These are phyloP conservation scores for Ophiocordyceps unilateralis DNA, from an alignment of 2,329 filamentous ascomycete species.

Conservation along the genomic window DNA sequence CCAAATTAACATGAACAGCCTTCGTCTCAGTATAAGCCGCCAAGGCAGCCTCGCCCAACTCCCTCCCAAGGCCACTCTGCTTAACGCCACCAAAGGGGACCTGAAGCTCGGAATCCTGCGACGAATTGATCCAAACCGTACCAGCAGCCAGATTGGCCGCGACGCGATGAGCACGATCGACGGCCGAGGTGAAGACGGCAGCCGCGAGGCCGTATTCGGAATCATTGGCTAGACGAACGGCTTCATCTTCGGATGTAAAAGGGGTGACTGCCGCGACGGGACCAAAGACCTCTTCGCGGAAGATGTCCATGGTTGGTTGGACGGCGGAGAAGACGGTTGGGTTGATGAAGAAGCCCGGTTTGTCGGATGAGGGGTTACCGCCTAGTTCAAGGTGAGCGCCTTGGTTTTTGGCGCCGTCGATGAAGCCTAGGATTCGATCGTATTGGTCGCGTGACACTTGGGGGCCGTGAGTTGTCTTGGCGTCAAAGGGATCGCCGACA, in stretches of 20 bases:
- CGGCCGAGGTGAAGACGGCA: slow-evolving; percentile 64
- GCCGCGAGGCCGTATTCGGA: slow-evolving; percentile 69
- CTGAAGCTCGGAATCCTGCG: slow-evolving; percentile 28
- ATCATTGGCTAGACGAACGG: slow-evolving; percentile 57
- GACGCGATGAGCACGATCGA: slow-evolving; percentile 69
- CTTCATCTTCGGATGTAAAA: slow-evolving; percentile 70
- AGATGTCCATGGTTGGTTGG: slow-evolving; percentile 70
- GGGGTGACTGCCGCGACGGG: slow-evolving; percentile 74
- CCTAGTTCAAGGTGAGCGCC: slow-evolving; percentile 43
- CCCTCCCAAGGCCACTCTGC: slow-evolving; percentile 60
- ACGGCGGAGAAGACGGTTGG: slow-evolving; percentile 83
- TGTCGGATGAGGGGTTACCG: slow-evolving; percentile 39
- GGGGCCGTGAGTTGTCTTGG: slow-evolving; percentile 72
- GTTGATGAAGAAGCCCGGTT: slow-evolving; percentile 77
- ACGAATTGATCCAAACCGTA: slow-evolving; percentile 44
- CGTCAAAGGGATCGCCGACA: slow-evolving; percentile 67
- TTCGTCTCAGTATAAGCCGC: slow-evolving; percentile 54
- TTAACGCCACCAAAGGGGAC: slow-evolving; percentile 63
- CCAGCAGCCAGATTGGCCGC: slow-evolving; percentile 60
- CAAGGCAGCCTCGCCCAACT: slow-evolving; percentile 52
- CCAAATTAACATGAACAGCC: slow-evolving; percentile 35
- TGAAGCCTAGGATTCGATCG: slow-evolving; percentile 74
- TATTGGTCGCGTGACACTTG: slow-evolving; percentile 76
- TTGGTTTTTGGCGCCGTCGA: slow-evolving; percentile 47
- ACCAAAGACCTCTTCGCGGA: slow-evolving; percentile 85